Evolutionary conservation across 768 basidiomycete genomes (phyloP).

Genomic region (Kwoniella heveanensis): DNA sequence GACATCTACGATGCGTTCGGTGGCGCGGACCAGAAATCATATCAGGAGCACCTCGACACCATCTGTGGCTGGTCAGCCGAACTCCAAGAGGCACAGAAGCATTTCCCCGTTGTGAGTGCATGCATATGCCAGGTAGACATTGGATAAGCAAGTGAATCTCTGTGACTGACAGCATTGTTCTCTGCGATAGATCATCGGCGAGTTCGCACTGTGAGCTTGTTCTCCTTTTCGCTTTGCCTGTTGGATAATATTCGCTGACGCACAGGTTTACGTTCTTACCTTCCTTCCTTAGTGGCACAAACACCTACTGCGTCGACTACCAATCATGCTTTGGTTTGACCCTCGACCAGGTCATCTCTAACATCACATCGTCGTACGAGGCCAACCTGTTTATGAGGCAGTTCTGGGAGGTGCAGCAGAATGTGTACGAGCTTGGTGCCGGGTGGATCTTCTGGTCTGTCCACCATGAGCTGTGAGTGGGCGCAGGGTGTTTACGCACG

Average conservation of each 20-base stretch:
- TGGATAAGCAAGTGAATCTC: no score
- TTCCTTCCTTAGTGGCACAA: slow-evolving; percentile 23
- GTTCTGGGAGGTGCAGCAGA: slow-evolving; percentile 50
- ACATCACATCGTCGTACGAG: slow-evolving; percentile 39
- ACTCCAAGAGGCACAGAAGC: slow-evolving; percentile 34
- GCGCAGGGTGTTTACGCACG: no score
- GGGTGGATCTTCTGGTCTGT: slow-evolving; percentile 48
- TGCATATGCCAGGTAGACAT: background rate
- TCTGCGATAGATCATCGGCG: slow-evolving; percentile 42
- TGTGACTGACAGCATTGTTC: background rate
- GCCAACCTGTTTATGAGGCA: slow-evolving; percentile 42
- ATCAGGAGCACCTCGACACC: slow-evolving; percentile 45
- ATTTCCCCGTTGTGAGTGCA: slow-evolving; percentile 41
- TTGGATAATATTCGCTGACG: background rate
- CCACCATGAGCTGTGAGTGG: slow-evolving; percentile 31
- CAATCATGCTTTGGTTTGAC: slow-evolving; percentile 39
- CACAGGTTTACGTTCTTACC: no score
- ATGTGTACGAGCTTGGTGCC: slow-evolving; percentile 45
- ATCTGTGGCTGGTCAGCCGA: slow-evolving; percentile 29
- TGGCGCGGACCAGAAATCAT: slow-evolving; percentile 21
- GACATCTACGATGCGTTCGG: slow-evolving; percentile 47
- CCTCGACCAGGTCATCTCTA: slow-evolving; percentile 30
- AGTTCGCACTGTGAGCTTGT: slow-evolving; percentile 36
- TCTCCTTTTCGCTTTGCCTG: no score
- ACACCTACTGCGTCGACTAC: slow-evolving; percentile 50